Conservation (phyloP, 371 early-diverging fungal species). For the Mucor indicus region DNA sequence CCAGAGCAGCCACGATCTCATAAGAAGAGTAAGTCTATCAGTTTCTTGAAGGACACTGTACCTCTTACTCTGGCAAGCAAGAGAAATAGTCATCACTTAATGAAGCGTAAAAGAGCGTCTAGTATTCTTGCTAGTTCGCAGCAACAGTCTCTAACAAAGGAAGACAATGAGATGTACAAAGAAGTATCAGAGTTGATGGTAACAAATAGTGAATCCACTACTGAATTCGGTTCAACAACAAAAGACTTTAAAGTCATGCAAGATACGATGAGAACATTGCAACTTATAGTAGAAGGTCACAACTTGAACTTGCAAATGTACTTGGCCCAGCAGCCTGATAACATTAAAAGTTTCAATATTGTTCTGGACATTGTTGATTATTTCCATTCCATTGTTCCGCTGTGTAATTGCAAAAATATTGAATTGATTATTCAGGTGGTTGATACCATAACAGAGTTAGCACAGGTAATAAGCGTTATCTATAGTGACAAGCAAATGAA, state of each 20-base stretch:
- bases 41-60: neutral
- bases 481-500: no score
- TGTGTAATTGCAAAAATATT: slow-evolving; percentile 37
- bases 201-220: slow-evolving; percentile 17
- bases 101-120: neutral
- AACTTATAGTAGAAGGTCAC: slow-evolving; percentile 59
- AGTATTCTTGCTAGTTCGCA: neutral
- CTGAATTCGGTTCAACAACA: slow-evolving; percentile 21
- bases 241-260: slow-evolving; percentile 43
- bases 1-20: neutral
- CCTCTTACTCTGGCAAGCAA: neutral
- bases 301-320: slow-evolving; percentile 53
- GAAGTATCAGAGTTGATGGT: slow-evolving; percentile 25
- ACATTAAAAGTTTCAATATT: slow-evolving; percentile 56
- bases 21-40: neutral
- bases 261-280: slow-evolving; percentile 51
- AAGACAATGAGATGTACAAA: neutral
- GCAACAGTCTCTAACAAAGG: neutral
- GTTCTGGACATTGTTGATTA: slow-evolving; percentile 56
- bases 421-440: slow-evolving; percentile 54
- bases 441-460: slow-evolving; percentile 57
- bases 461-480: slow-evolving; percentile 29
- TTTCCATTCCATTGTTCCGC: slow-evolving; percentile 47
- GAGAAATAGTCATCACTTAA: neutral
- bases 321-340: slow-evolving; percentile 51